These are phyloP conservation scores for Globisporangium camurandrum DNA, from an alignment of 352 stramenopile genomes.

Conservation along the genomic window DNA sequence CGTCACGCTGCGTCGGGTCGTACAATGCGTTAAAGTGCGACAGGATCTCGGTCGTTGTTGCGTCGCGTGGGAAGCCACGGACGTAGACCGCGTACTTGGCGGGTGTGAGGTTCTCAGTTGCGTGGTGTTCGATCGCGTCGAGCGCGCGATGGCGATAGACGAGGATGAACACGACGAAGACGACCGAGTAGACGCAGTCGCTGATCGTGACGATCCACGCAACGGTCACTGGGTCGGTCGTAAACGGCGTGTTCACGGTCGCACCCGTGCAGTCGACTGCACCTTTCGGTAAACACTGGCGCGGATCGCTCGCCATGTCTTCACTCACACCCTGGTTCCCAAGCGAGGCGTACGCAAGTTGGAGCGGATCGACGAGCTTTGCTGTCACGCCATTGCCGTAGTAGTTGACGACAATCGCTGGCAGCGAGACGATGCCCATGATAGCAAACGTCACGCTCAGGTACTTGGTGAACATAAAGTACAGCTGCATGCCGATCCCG, in stretches of 20 bases:
- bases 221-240: conserved; percentile 36
- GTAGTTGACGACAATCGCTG: conserved; percentile 55
- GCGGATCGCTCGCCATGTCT: conserved; percentile 34
- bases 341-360: conserved; percentile 64
- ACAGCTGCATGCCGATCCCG: conserved; percentile 78
- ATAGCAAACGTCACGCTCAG: conserved; percentile 48
- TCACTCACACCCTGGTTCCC: conserved; percentile 72
- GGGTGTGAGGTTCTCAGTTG: conserved; percentile 72
- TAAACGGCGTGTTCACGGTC: conserved; percentile 69
- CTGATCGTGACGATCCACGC: conserved; percentile 68
- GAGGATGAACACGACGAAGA: conserved; percentile 60
- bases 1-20: conserved; percentile 61
- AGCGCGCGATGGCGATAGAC: conserved; percentile 35
- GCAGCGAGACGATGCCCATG: conserved; percentile 63
- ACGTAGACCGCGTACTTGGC: conserved; percentile 81
- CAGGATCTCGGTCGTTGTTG: conserved; percentile 55
- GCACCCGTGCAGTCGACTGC: conserved; percentile 66
- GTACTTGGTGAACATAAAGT: conserved; percentile 83
- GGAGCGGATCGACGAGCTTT: conserved; percentile 60
- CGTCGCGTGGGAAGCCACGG: conserved; percentile 52
- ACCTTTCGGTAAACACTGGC: conserved; percentile 35
- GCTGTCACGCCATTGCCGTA: conserved; percentile 55
- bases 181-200: conserved; percentile 56
- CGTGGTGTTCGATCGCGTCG: conserved; percentile 49
- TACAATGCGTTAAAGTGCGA: conserved; percentile 73